Evolutionary conservation across 2,329 filamentous ascomycete genomes (phyloP).

Genomic region (Penicillium verrucosum): DNA sequence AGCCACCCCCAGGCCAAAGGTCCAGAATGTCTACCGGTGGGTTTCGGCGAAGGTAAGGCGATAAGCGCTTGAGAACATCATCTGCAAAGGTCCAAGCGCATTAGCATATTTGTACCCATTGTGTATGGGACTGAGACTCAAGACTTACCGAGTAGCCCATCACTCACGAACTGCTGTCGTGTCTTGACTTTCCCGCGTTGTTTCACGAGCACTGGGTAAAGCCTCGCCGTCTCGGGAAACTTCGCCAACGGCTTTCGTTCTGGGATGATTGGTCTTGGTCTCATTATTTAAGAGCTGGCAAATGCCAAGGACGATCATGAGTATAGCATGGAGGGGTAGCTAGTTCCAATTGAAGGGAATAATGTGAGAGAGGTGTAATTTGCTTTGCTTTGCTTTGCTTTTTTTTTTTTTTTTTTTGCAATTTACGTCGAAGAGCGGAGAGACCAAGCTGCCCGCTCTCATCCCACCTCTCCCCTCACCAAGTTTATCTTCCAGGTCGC

Average conservation of each 20-base stretch:
- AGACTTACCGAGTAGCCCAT: constrained; percentile 35
- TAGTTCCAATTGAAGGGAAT: not conserved
- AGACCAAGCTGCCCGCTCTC: constrained; percentile 6
- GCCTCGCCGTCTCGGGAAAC: constrained; percentile 22
- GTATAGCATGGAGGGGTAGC: not conserved
- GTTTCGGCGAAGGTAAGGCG: constrained; percentile 65
- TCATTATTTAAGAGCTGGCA: not conserved
- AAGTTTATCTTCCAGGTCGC: constrained; percentile 6
- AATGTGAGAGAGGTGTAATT: not conserved
- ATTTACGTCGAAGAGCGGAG: not conserved
- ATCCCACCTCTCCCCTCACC: constrained; percentile 3
- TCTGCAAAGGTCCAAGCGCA: constrained; percentile 44
- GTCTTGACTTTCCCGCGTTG: not conserved
- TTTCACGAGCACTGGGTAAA: constrained; percentile 1
- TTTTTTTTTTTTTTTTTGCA: not conserved
- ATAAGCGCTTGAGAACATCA: constrained; percentile 68
- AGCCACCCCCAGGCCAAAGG: constrained; percentile 72
- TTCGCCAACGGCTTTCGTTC: constrained; percentile 7
- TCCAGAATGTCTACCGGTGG: constrained; percentile 82
- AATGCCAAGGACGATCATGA: not conserved
- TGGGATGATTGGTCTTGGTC: too few relatives aligned
- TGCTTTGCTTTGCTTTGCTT: not conserved
- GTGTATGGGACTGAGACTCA: too few relatives aligned
- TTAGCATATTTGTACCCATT: not conserved
- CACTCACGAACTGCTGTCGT: constrained; percentile 29